These are phyloP conservation scores for Ganoderma sinense DNA, from an alignment of 1,284 basidiomycete species.

Conservation along the genomic window DNA sequence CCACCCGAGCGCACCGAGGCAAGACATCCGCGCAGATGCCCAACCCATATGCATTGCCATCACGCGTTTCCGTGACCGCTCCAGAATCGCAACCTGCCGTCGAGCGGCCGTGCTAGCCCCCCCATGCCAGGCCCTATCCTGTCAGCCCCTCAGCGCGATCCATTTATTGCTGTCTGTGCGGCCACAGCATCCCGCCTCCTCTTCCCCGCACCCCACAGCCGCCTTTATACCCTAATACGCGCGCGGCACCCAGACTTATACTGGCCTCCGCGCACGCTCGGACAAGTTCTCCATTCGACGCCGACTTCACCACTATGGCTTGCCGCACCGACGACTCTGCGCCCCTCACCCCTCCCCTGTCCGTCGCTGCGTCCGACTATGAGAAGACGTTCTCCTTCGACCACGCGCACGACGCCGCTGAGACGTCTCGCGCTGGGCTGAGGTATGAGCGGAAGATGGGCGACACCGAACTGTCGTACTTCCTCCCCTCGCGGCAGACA, in stretches of 20 bases:
- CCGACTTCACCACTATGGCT: conserved; percentile 11
- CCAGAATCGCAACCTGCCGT: not conserved
- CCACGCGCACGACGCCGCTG: not conserved
- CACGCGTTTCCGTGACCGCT: not conserved
- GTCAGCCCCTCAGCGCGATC: not conserved
- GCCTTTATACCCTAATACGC: conserved; percentile 5
- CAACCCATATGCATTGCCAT: not conserved
- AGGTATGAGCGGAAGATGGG: conserved; percentile 59
- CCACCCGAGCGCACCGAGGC: conserved; percentile 1
- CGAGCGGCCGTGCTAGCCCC: not conserved
- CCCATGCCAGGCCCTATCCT: not conserved
- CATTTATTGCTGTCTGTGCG: conserved; percentile 5
- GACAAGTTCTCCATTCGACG: not conserved
- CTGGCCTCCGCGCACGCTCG: conserved; percentile 1
- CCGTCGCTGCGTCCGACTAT: conserved; percentile 18
- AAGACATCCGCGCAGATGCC: not conserved
- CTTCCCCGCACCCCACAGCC: not conserved
- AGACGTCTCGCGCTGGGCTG: not conserved
- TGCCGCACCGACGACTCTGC: conserved; percentile 11
- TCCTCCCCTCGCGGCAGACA: conserved; percentile 70
- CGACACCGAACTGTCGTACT: conserved; percentile 76
- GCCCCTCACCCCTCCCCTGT: conserved; percentile 35
- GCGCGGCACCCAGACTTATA: not conserved
- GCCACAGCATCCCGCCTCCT: not conserved
- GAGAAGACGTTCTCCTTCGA: conserved; percentile 16